A percentile compares a stretch with the other conserved stretches of the same genome.
These are phyloP conservation scores for Cryptosporidium xiaoi DNA, from an alignment of 169 alveolate species.

Conservation along the genomic window DNA sequence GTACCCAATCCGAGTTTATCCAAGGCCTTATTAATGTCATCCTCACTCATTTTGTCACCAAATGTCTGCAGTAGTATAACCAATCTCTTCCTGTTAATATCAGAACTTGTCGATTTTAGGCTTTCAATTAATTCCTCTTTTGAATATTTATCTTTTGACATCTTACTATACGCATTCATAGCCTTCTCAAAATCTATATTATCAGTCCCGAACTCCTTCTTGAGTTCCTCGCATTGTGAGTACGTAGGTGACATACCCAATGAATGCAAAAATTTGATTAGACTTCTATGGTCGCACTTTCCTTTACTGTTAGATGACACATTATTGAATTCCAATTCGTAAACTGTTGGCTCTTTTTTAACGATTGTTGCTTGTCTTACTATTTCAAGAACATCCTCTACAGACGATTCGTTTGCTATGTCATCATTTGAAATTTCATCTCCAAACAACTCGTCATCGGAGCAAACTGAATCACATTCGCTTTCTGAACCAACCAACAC, in stretches of 20 bases:
- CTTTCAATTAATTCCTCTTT: slow-evolving; percentile 9
- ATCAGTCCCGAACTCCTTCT: slow-evolving; percentile 27
- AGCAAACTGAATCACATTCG: slow-evolving; percentile 9
- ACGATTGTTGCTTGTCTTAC: slow-evolving; percentile 64
- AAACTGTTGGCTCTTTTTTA: slow-evolving; percentile 68
- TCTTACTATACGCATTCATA: slow-evolving; percentile 31
- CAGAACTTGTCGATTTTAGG: slow-evolving; percentile 8
- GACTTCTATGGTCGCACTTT: slow-evolving; percentile 16
- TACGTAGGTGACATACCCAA: slow-evolving; percentile 62
- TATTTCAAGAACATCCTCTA: slow-evolving; percentile 58
- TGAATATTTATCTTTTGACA: slow-evolving; percentile 52
- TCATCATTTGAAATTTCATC: slow-evolving; percentile 16
- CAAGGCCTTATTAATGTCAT: slow-evolving; percentile 43
- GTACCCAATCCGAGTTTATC: slow-evolving; percentile 41
- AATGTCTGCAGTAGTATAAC: slow-evolving; percentile 22
- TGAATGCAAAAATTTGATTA: slow-evolving; percentile 31
- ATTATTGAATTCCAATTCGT: slow-evolving; percentile 49
- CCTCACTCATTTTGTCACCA: slow-evolving; percentile 68
- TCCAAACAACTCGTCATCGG: slow-evolving; percentile 10
- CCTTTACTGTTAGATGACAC: slow-evolving; percentile 19
- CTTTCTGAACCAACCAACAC: slow-evolving; percentile 38
- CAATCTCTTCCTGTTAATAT: slow-evolving; percentile 42
- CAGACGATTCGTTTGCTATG: slow-evolving; percentile 43
- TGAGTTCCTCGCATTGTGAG: slow-evolving; percentile 27
- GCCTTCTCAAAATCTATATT: slow-evolving; percentile 51